Base-by-base conservation (phyloP, 2,329 filamentous ascomycete species). In the Diplodia sapinea region DNA sequence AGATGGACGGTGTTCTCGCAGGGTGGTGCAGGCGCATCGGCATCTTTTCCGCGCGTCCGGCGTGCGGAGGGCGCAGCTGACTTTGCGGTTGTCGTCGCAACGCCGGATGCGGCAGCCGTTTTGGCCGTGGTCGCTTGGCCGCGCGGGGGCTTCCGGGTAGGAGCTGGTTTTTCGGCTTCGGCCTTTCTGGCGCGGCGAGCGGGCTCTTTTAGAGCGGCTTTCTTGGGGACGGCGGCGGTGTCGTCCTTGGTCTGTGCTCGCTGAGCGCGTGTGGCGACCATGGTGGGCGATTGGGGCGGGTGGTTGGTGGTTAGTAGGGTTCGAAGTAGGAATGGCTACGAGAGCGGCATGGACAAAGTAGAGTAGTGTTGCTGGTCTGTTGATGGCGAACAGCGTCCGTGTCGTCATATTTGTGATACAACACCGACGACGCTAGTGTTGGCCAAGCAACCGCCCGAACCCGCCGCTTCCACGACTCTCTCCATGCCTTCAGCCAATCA, bases 211-310 rank as follows among this genome's bases (percentile, higher is more conserved):
- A 66, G 31, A 26, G 69, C 66, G 50, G 51, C 55, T 17, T 57
- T 29, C 36, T 63, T 55, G 33, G 64, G 29, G 29, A 62, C 31
- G 17, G 57, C 36, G 23, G 67, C 36, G 23, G 67, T 49, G 33
- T 67, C 68, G 23, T 62, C 65, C 55, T 68, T 68, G 38, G 40
- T 63, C n/a, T 61, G 62, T 23, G 38, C 55, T 33, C 68, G 65
- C 26, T 69, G 65, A 2, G 68, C 65, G 57, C 69, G 65, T 33
- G 68, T 69, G 50, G 65, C 62, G 36, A 69, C 69, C 61, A 68
- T 69, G 29, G 26, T 69, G 65, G 47, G 61, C 23, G 9, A 49
- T n/a, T 23, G 26, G 11, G 50, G 47, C 31, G 40, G 47, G 13
- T 59, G 20, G 6, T 40, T 40, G 15, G 31, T 65, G 33, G 59